Conservation (phyloP, 805 yeast species). For the Ogataea saltuana region DNA sequence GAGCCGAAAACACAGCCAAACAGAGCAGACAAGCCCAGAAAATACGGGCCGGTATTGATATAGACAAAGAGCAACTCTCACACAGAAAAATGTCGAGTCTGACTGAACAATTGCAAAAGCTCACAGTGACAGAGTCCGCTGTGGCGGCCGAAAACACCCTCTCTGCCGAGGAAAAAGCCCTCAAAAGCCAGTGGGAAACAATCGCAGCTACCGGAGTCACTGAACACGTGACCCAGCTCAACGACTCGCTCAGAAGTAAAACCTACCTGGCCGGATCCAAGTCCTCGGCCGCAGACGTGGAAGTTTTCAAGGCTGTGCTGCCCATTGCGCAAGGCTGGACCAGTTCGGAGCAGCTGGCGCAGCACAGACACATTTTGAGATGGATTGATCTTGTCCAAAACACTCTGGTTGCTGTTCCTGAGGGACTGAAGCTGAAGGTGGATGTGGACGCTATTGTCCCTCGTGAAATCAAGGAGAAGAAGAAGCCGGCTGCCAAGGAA, state of each 20-base stretch:
- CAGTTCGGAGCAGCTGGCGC: constrained; percentile 53
- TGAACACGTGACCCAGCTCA: constrained; percentile 55
- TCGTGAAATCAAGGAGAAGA: constrained; percentile 46
- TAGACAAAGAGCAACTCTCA: too few species aligned
- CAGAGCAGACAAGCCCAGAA: too few species aligned
- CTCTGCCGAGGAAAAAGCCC: constrained; percentile 49
- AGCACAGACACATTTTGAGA: constrained; percentile 81
- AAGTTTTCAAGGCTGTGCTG: constrained; percentile 64
- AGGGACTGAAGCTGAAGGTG: constrained; percentile 53
- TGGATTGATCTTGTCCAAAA: constrained; percentile 91
- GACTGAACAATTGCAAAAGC: constrained; percentile 32
- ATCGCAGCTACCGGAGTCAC: constrained; percentile 66
- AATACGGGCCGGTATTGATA: too few species aligned
- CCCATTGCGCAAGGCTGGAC: constrained; percentile 60
- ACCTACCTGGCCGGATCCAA: constrained; percentile 71
- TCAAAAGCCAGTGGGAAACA: constrained; percentile 77
- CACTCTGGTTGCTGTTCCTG: constrained; percentile 49
- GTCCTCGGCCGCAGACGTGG: constrained; percentile 71
- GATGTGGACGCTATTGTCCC: constrained; percentile 67
- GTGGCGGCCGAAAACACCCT: constrained; percentile 27
- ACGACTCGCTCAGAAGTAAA: constrained; percentile 63
- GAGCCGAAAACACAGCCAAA: too few species aligned
- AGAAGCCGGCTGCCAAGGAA: constrained; percentile 31
- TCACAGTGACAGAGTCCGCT: constrained; percentile 17
- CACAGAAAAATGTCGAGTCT: constrained; percentile 32